Evolutionary conservation across 257 asterid genomes (phyloP), one percentile per base, ranked within the genome.

Genomic region (Mitragyna speciosa): DNA sequence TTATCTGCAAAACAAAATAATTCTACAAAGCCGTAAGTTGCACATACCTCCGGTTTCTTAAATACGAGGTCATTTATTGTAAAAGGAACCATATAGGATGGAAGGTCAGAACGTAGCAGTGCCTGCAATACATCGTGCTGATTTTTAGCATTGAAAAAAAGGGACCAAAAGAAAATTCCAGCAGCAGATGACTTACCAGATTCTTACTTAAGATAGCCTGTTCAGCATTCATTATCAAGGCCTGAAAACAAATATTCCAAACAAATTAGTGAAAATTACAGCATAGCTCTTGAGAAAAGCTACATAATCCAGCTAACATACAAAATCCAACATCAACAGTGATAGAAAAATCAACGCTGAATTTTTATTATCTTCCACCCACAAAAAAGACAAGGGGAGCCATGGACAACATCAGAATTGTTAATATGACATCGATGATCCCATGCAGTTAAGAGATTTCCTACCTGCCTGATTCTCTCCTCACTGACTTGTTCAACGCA

Each of bases 121-220:
- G 96, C 99, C 98, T 95, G 84, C 87, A 79, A 61, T 22, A 28
- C 68, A 79, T 58, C 76, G 76, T 41, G 52, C 47, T 76, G 70
- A 43, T 67, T 79, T 79, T 80, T 70, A 33, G 73, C n/a, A 12
- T 16, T 22, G 24, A 73, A 56, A 48, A 39, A 22, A 47, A 16
- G 28, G 43, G 39, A 33, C 33, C 28, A 54, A 52, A 72, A 33
- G 15, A 10, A 72, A 73, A 56, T 51, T 24, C 24, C 9, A 51
- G 71, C 61, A 69, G 47, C 30, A 75, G 45, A 82, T 49, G 61
- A 52, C 85, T 77, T 78, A 85, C 90, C 84, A 87, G 94, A 88
- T 92, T 89, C 89, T 93, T 95, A 93, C 99, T 95, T 78, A 95
- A 88, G 81, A 87, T 84, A 73, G 99, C 99, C 85, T 90, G 98